These are phyloP conservation scores for Eucalyptus guilfoylei DNA, from an alignment of 345 rosid species.

Conservation along the genomic window DNA sequence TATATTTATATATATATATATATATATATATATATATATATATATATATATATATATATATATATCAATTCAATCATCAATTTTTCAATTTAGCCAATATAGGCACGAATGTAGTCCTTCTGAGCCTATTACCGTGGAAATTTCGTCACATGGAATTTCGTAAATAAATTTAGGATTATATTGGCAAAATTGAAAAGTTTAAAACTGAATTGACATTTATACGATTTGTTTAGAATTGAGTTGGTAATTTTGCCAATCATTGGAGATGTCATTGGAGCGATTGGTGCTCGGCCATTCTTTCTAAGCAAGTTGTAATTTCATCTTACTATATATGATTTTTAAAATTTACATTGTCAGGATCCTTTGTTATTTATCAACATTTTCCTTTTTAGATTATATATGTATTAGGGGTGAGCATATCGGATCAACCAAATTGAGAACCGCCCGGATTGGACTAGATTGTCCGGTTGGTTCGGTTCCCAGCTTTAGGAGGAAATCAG, in stretches of 20 bases:
- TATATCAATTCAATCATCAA: neutral
- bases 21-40: too few species aligned
- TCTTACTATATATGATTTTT: neutral
- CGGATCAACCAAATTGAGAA: fast-evolving
- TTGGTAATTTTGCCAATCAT: neutral
- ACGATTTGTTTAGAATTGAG: fast-evolving
- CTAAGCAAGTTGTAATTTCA: neutral
- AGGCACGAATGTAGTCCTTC: neutral
- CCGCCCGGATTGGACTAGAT: fast-evolving
- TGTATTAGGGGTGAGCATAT: too few species aligned
- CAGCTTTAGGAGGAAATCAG: fast-evolving
- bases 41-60: too few species aligned
- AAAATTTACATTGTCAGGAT: neutral
- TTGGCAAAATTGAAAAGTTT: neutral
- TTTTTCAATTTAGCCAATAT: neutral
- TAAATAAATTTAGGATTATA: neutral
- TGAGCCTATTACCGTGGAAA: neutral
- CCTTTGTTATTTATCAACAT: neutral
- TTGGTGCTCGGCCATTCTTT: neutral
- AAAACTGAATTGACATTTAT: fast-evolving
- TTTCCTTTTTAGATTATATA: neutral
- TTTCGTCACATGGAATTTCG: fast-evolving
- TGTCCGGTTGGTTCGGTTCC: fast-evolving
- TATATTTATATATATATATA: too few species aligned
- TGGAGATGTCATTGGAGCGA: neutral